phyloP scores from a whole-genome alignment of 2,329 filamentous ascomycete species.

The Lomentospora prolificans region DNA sequence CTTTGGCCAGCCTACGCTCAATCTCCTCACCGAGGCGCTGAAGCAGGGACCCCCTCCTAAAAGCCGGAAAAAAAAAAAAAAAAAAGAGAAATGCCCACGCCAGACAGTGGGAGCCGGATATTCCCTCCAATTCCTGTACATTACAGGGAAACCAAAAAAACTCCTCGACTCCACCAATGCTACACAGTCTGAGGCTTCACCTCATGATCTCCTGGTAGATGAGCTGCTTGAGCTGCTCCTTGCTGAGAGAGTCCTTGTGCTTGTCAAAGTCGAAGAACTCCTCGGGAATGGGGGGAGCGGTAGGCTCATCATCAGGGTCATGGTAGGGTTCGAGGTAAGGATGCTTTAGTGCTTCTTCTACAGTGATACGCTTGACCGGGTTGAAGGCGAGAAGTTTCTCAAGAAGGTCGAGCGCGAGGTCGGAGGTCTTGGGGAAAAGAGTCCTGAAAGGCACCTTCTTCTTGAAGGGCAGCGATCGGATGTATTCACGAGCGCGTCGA shows the following conservation, averaged over 20 bases:
- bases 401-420: slow-evolving; percentile 82
- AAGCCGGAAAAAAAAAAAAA: too few relatives aligned
- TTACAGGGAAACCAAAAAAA: neutral
- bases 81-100: neutral
- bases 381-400: slow-evolving; percentile 98
- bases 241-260: slow-evolving; percentile 97
- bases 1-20: neutral
- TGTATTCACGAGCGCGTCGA: slow-evolving; percentile 92
- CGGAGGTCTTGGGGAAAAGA: slow-evolving; percentile 98
- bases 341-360: slow-evolving; percentile 94
- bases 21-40: neutral
- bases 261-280: slow-evolving; percentile 99
- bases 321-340: slow-evolving; percentile 98
- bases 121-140: neutral
- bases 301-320: slow-evolving; percentile 96
- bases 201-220: slow-evolving; percentile 96
- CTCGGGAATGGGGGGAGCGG: slow-evolving; percentile 89
- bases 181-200: slow-evolving; percentile 19
- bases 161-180: neutral
- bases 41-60: neutral
- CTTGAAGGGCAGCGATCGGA: slow-evolving; percentile 95
- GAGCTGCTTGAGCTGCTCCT: slow-evolving; percentile 93
- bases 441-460: slow-evolving; percentile 98
- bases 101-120: neutral
- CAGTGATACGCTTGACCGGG: slow-evolving; percentile 95